phyloP scores from a whole-genome alignment of 805 yeast genomes.

The Tanozyma kutaoensis region DNA sequence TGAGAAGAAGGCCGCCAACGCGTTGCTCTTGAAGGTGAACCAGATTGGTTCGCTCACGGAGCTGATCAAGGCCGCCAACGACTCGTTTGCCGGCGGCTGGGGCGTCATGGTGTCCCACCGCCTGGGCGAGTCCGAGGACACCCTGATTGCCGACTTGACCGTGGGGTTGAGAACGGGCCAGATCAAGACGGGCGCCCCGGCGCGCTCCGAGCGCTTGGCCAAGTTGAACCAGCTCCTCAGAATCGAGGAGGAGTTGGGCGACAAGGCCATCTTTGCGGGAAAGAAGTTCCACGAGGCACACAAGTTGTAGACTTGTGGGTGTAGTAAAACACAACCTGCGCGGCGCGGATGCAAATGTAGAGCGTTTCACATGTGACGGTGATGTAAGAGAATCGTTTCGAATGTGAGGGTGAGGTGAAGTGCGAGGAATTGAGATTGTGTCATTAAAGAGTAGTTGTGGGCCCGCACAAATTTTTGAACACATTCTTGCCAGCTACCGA shows the following conservation, averaged over 20 bases:
- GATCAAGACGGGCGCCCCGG: conserved; percentile 99
- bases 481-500: no score
- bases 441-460: no score
- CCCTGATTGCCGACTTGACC: conserved; percentile 92
- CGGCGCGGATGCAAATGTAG: no score
- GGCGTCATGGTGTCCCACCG: conserved; percentile 99
- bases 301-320: no score
- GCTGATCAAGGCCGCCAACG: conserved; percentile 94
- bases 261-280: conserved; percentile 95
- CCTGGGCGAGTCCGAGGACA: conserved; percentile 99
- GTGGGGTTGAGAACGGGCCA: conserved; percentile 98
- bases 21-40: conserved; percentile 93
- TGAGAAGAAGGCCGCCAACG: conserved; percentile 91
- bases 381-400: no score
- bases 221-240: conserved; percentile 96
- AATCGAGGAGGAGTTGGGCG: conserved; percentile 97
- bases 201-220: conserved; percentile 99
- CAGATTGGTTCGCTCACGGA: conserved; percentile 96
- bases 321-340: no score
- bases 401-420: no score
- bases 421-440: no score
- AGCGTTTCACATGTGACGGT: no score
- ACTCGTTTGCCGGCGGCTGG: conserved; percentile 94
- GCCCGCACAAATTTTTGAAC: no score
- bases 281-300: conserved; percentile 51